Conservation (phyloP, 768 basidiomycete genomes). For the Tylopilus balloui region DNA sequence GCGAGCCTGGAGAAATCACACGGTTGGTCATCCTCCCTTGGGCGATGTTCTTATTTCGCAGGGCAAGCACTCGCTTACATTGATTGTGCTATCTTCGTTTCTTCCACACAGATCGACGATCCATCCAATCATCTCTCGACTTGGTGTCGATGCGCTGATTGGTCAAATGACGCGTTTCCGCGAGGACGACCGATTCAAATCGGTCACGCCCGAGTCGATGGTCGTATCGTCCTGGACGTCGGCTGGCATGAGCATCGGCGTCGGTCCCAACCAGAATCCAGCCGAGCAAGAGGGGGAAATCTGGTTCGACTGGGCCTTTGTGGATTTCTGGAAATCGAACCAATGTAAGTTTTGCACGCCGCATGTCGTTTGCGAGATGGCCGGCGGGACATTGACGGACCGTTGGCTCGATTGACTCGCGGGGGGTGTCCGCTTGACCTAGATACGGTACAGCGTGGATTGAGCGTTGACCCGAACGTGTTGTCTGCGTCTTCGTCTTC, state of each 20-base stretch:
- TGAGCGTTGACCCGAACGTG: constrained; percentile 65
- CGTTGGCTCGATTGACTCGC: neutral
- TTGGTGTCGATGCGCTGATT: constrained; percentile 85
- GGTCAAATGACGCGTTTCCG: constrained; percentile 82
- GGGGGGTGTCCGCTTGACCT: neutral
- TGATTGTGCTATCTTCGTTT: neutral
- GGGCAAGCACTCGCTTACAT: neutral
- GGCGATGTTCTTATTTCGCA: too few relatives aligned
- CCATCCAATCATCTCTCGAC: constrained; percentile 82
- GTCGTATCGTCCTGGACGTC: constrained; percentile 52
- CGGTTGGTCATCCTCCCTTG: constrained; percentile 45
- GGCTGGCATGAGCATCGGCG: neutral
- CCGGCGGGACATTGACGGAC: too few relatives aligned
- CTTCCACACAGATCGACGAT: constrained; percentile 62
- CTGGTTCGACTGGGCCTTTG: constrained; percentile 98
- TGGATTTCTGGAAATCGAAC: constrained; percentile 98
- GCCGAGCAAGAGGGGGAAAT: constrained; percentile 70
- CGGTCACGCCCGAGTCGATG: constrained; percentile 78
- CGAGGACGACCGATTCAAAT: constrained; percentile 91
- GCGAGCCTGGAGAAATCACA: constrained; percentile 94
- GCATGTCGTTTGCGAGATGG: too few relatives aligned
- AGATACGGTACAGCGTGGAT: constrained; percentile 76
- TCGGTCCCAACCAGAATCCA: constrained; percentile 11
- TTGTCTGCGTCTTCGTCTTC: constrained; percentile 46
- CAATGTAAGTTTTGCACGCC: constrained; percentile 83